These are phyloP conservation scores for Echeveria elegans DNA, from an alignment of 164 flowering plant species.

Conservation along the genomic window DNA sequence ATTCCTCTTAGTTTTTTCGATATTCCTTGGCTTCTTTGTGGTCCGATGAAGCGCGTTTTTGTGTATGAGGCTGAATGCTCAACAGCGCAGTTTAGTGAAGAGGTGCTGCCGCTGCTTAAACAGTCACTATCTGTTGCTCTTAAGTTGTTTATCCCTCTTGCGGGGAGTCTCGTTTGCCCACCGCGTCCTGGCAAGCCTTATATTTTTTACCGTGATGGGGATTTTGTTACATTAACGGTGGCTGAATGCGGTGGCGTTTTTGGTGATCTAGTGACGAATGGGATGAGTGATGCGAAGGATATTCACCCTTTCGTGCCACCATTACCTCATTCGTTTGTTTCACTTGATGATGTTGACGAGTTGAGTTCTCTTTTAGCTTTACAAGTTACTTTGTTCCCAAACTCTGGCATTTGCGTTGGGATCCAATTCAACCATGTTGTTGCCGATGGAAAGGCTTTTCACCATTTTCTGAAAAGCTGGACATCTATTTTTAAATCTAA, in stretches of 20 bases:
- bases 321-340: background rate
- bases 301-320: slow-evolving; percentile 14
- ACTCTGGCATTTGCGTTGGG: slow-evolving; percentile 20
- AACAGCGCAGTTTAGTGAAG: background rate
- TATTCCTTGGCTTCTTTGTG: slow-evolving; percentile 18
- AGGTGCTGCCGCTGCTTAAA: slow-evolving; percentile 21
- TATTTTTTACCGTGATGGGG: slow-evolving; percentile 12
- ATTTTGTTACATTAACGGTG: slow-evolving; percentile 15
- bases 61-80: slow-evolving; percentile 8
- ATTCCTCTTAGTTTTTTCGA: slow-evolving; percentile 31
- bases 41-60: slow-evolving; percentile 17
- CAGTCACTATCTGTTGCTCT: slow-evolving; percentile 31
- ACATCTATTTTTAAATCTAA: slow-evolving; percentile 12
- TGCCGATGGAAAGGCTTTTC: slow-evolving; percentile 22
- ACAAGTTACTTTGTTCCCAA: slow-evolving; percentile 24
- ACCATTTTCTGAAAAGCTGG: slow-evolving; percentile 30
- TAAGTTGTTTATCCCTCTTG: slow-evolving; percentile 23
- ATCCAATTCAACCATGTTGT: slow-evolving; percentile 17
- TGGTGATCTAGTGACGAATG: background rate
- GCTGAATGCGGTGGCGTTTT: slow-evolving; percentile 17
- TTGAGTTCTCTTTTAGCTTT: slow-evolving; percentile 20
- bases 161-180: slow-evolving; percentile 12
- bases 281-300: slow-evolving; percentile 7
- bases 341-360: background rate
- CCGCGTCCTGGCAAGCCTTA: slow-evolving; percentile 11